Base-by-base conservation (phyloP, 208 protist genomes). In the Trypanosoma avium region DNA sequence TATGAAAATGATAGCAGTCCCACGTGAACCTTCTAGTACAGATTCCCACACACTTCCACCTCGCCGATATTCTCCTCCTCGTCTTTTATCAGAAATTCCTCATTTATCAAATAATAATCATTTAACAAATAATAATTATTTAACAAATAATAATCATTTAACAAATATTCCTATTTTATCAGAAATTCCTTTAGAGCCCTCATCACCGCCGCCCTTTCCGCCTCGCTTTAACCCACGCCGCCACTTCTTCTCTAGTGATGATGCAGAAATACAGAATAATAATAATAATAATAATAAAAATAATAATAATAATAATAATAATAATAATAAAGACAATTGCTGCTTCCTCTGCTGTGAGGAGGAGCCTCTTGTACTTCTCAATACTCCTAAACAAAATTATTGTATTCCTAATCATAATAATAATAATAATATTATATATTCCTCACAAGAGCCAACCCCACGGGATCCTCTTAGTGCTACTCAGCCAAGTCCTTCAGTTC, bases 61-160 rank as follows among this genome's bases (percentile, higher is more conserved):
- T 33, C 42, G 61, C 1, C 69, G 35, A 9, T 69, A 68, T 54
- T 36, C 62, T 13, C 62, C 62, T n/a, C 62, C 62, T 29, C 62
- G 53, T 17, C 53, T 68, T 1, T 30, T 61, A 2, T 53, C 52
- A 9, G 52, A 5, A 32, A 24, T 24, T 1, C 52, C 53, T 32
- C 30, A n/a, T 5, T 10, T 7, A n/a, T 32, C 48, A 35, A n/a
- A n/a, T n/a, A n/a, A n/a, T n/a, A n/a, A n/a, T n/a, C n/a, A n/a
- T n/a, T n/a, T n/a, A n/a, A n/a, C n/a, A n/a, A n/a, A n/a, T n/a
- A n/a, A n/a, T n/a, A n/a, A n/a, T n/a, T n/a, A n/a, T n/a, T n/a
- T n/a, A n/a, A n/a, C n/a, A n/a, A n/a, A n/a, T n/a, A n/a, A n/a
- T n/a, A n/a, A n/a, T n/a, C n/a, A n/a, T n/a, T n/a, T n/a, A n/a